A percentile compares a stretch with the other conserved stretches of the same genome.
Evolutionary conservation across 2,329 filamentous ascomycete genomes (phyloP).

Genomic region (Periconia digitata): DNA sequence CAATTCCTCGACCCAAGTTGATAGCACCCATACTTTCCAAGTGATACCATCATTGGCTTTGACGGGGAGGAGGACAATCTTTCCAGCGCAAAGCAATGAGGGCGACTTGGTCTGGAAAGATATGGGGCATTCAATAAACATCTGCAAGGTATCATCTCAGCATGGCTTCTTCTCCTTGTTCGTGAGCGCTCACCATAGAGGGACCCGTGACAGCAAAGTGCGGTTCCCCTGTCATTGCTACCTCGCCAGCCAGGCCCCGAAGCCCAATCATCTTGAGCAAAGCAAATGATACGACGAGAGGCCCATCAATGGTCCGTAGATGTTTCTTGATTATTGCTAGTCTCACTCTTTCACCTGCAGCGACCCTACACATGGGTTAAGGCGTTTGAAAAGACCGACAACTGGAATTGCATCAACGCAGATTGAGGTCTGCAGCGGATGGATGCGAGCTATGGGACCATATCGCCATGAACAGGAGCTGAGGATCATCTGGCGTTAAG

Average conservation of each 20-base stretch:
- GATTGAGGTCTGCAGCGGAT: too few species aligned
- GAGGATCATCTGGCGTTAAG: too few species aligned
- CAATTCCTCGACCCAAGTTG: slow-evolving; percentile 6
- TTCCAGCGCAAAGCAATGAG: not conserved
- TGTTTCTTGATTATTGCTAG: too few species aligned
- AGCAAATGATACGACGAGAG: too few species aligned
- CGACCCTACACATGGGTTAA: too few species aligned
- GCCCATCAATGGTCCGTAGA: too few species aligned
- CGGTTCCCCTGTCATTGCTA: not conserved
- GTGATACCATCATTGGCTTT: not conserved
- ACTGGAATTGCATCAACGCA: too few species aligned
- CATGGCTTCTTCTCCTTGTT: too few species aligned
- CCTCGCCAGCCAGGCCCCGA: not conserved
- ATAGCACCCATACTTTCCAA: slow-evolving; percentile 12
- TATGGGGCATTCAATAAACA: slow-evolving; percentile 1
- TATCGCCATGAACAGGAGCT: too few species aligned
- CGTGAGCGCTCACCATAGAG: not conserved
- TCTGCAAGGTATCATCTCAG: not conserved
- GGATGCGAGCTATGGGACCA: too few species aligned
- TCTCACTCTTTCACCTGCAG: too few species aligned
- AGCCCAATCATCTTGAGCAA: not conserved
- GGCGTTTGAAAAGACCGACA: too few species aligned
- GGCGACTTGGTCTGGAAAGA: not conserved
- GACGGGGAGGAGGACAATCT: slow-evolving; percentile 1
- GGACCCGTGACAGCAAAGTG: not conserved